These are phyloP conservation scores for Ilyonectria robusta DNA, from an alignment of 2,329 filamentous ascomycete genomes.

Conservation along the genomic window DNA sequence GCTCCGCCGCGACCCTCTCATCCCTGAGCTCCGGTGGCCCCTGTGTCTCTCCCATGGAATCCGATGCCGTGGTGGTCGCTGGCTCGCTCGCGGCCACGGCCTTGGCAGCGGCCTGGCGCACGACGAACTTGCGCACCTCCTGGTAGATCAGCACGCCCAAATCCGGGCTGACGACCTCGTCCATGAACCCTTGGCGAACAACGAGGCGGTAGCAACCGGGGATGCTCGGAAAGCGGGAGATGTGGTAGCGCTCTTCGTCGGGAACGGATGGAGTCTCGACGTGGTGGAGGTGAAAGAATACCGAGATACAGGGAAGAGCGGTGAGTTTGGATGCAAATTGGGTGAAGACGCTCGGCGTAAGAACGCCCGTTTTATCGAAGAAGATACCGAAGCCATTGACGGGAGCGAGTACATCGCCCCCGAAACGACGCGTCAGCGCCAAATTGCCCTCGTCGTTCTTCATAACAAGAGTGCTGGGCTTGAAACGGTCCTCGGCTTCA, in stretches of 20 bases:
- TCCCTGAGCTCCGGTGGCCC: conserved; percentile 60
- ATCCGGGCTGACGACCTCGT: conserved; percentile 75
- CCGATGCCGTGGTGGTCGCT: conserved; percentile 4
- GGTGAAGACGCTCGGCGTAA: conserved; percentile 61
- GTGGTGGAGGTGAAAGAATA: conserved; percentile 80
- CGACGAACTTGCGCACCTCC: conserved; percentile 11
- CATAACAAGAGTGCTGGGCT: conserved; percentile 43
- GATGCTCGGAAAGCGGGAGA: conserved; percentile 57
- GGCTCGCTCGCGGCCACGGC: not conserved
- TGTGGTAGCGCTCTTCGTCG: conserved; percentile 59
- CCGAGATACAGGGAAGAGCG: conserved; percentile 72
- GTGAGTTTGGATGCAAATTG: conserved; percentile 80
- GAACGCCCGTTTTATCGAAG: conserved; percentile 78
- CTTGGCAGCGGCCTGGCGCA: conserved; percentile 15
- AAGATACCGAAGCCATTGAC: conserved; percentile 76
- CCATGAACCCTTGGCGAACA: conserved; percentile 78
- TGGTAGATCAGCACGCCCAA: conserved; percentile 34
- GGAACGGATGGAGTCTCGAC: conserved; percentile 41
- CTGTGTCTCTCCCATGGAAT: conserved; percentile 3
- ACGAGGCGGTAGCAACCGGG: conserved; percentile 77
- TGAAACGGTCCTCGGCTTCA: conserved; percentile 72
- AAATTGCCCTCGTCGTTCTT: conserved; percentile 5
- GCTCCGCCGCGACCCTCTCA: conserved; percentile 50
- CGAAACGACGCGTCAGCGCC: conserved; percentile 53
- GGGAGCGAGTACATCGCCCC: conserved; percentile 56